Evolutionary conservation across 768 basidiomycete species (phyloP).

Genomic region (Kwoniella europaea): DNA sequence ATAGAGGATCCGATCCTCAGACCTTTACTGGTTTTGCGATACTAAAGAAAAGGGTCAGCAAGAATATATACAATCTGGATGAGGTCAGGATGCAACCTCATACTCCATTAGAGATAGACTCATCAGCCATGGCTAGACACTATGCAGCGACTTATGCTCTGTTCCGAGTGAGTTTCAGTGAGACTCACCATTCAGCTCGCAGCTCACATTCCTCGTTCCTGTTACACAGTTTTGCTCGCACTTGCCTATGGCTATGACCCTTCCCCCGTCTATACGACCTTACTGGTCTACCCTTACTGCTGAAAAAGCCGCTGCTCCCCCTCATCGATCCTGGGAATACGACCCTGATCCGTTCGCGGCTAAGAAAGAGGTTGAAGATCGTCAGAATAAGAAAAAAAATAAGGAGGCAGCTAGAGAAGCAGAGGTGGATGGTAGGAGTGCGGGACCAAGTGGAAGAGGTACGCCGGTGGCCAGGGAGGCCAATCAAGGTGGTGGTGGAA

Average conservation of each 20-base stretch:
- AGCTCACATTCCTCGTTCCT: background rate
- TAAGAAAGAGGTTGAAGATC: conserved; percentile 68
- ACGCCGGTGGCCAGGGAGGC: conserved; percentile 20
- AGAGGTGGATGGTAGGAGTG: conserved; percentile 59
- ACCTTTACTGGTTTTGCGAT: conserved; percentile 69
- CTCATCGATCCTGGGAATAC: conserved; percentile 84
- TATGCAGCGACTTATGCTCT: conserved; percentile 88
- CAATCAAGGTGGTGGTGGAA: conserved; percentile 34
- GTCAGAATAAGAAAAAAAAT: conserved; percentile 68
- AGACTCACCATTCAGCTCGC: background rate
- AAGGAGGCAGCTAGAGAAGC: conserved; percentile 37
- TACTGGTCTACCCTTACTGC: conserved; percentile 79
- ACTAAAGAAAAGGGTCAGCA: conserved; percentile 72
- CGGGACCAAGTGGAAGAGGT: conserved; percentile 19
- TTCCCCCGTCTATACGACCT: conserved; percentile 82
- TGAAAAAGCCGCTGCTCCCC: conserved; percentile 71
- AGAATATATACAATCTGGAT: conserved; percentile 68
- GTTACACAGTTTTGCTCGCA: conserved; percentile 48
- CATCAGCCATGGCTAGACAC: conserved; percentile 82
- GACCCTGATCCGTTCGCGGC: conserved; percentile 84
- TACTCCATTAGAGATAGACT: conserved; percentile 69
- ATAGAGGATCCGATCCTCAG: conserved; percentile 36
- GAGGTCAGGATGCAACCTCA: conserved; percentile 74
- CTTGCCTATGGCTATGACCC: conserved; percentile 61
- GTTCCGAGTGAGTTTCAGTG: conserved; percentile 68